Evolutionary conservation across 2,329 filamentous ascomycete species (phyloP).

Genomic region (Colletotrichum simmondsii): DNA sequence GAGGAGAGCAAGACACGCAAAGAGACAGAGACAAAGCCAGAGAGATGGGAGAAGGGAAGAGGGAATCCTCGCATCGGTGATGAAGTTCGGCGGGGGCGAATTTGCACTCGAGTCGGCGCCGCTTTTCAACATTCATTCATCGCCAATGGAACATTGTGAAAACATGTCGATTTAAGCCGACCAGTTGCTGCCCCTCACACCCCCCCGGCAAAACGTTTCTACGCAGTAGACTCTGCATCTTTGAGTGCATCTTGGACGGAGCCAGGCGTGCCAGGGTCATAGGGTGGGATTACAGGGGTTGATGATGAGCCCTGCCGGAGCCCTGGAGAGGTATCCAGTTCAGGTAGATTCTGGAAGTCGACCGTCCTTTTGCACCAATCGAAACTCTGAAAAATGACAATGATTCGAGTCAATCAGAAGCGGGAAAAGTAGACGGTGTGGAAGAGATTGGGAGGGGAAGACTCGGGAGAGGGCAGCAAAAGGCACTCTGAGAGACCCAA

Average conservation of each 20-base stretch:
- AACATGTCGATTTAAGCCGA: conserved; percentile 36
- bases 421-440: background rate
- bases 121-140: conserved; percentile 43
- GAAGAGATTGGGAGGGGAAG: background rate
- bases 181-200: background rate
- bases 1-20: too few relatives aligned
- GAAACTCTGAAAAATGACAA: conserved; percentile 3
- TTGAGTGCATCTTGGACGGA: conserved; percentile 3
- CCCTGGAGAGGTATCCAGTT: background rate
- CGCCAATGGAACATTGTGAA: conserved; percentile 47
- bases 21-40: background rate
- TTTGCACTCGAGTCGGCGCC: conserved; percentile 25
- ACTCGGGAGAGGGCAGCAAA: background rate
- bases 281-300: conserved; percentile 3
- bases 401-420: conserved; percentile 28
- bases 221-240: conserved; percentile 15
- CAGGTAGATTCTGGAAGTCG: conserved; percentile 3
- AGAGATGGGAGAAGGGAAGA: background rate
- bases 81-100: conserved; percentile 17
- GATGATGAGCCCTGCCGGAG: conserved; percentile 15
- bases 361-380: conserved; percentile 27
- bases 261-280: background rate
- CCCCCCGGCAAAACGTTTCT: background rate
- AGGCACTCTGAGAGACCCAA: background rate
- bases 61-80: conserved; percentile 9